Conservation (phyloP, 805 yeast species). For the Wickerhamiella nectarea region DNA sequence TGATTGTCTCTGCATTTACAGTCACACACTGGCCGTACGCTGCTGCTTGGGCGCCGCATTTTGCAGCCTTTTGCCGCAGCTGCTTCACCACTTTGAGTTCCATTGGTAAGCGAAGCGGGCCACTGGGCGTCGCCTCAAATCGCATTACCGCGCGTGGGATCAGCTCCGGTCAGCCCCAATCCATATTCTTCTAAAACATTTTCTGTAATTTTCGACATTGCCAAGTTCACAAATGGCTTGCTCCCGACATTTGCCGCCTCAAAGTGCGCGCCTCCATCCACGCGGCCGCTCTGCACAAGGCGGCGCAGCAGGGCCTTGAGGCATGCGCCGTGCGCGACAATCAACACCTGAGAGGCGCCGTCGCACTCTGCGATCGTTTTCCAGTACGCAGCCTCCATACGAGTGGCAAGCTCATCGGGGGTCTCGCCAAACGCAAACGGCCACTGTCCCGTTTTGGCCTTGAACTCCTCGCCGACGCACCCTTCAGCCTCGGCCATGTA, state of each 20-base stretch:
- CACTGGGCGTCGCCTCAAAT: background rate
- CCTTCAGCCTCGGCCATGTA: constrained; percentile 19
- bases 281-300: background rate
- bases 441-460: background rate
- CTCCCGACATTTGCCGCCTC: background rate
- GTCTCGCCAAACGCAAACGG: constrained; percentile 16
- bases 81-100: constrained; percentile 12
- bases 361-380: constrained; percentile 1
- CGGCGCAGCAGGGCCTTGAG: constrained; percentile 13
- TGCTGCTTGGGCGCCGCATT: constrained; percentile 15
- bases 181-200: background rate
- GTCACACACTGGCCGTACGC: constrained; percentile 18
- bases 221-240: background rate
- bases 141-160: background rate
- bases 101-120: background rate
- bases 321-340: constrained; percentile 21
- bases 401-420: constrained; percentile 2
- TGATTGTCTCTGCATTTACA: constrained; percentile 16
- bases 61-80: constrained; percentile 15
- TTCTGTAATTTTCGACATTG: background rate
- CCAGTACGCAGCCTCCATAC: constrained; percentile 13
- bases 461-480: constrained; percentile 10
- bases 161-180: background rate
- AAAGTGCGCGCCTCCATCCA: constrained; percentile 2
- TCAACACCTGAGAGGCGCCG: constrained; percentile 9